phyloP scores from a whole-genome alignment of 75 land plant genomes.

The Isoetes taiwanensis region DNA sequence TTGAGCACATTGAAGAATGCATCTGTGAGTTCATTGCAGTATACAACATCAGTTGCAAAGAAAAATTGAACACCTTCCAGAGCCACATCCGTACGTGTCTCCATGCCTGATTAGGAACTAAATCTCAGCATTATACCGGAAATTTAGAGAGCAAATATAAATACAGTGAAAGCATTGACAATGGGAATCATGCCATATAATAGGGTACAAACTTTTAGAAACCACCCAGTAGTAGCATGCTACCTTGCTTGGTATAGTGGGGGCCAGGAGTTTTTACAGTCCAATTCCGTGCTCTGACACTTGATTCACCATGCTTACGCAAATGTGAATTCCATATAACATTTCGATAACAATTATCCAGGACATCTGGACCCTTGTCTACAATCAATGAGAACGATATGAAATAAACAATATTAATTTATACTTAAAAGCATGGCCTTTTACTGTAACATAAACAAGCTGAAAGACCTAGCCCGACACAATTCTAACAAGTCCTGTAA shows the following conservation, averaged over 20 bases:
- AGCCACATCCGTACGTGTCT: too few species aligned
- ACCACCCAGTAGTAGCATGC: too few species aligned
- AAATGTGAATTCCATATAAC: constrained; percentile 34
- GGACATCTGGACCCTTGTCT: constrained; percentile 51
- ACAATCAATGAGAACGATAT: constrained; percentile 7
- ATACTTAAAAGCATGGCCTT: too few species aligned
- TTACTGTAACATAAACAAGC: constrained; percentile 67
- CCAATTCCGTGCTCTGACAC: constrained; percentile 60
- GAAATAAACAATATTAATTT: too few species aligned
- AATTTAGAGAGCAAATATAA: too few species aligned
- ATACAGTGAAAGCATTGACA: too few species aligned
- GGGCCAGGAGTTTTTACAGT: constrained; percentile 76
- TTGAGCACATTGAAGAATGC: constrained; percentile 46
- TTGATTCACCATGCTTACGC: constrained; percentile 13
- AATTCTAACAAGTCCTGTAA: constrained; percentile 65
- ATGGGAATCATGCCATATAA: too few species aligned
- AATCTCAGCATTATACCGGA: too few species aligned
- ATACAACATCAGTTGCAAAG: constrained; percentile 89
- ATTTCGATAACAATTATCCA: constrained; percentile 62
- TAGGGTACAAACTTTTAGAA: too few species aligned
- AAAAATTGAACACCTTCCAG: constrained; percentile 37
- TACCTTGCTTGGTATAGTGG: too few species aligned
- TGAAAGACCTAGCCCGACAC: constrained; percentile 44
- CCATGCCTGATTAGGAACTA: too few species aligned
- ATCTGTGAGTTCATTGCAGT: constrained; percentile 67